Evolutionary conservation across 352 stramenopile genomes (phyloP).

Genomic region (Phytopythium kandeliae): DNA sequence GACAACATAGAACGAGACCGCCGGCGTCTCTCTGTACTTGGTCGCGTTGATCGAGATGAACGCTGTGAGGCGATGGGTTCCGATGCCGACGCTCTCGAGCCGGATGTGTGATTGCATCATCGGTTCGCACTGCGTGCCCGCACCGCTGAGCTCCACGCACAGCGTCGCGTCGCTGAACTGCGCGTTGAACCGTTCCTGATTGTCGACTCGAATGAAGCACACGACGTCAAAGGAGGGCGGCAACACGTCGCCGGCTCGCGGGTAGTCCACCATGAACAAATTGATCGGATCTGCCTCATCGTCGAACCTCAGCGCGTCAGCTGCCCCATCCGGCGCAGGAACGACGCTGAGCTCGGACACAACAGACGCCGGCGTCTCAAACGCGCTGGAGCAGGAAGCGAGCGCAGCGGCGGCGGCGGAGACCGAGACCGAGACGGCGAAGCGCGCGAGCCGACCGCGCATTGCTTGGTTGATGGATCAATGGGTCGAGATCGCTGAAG

Average conservation of each 20-base stretch:
- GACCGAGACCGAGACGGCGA: too few species aligned
- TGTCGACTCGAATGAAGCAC: not conserved
- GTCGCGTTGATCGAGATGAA: constrained; percentile 7
- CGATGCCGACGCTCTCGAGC: constrained; percentile 8
- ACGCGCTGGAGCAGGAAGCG: not conserved
- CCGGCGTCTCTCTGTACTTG: not conserved
- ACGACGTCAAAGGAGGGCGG: not conserved
- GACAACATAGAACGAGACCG: not conserved
- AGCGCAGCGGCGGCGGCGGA: not conserved
- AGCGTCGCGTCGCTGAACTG: constrained; percentile 10
- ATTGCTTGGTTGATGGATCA: too few species aligned
- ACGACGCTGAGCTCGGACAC: not conserved
- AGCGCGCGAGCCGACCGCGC: not conserved
- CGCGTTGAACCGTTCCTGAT: constrained; percentile 1
- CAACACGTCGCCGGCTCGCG: constrained; percentile 1
- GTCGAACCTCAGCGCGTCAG: not conserved
- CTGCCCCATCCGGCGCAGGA: not conserved
- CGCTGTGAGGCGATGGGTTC: constrained; percentile 8
- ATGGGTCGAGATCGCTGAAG: too few species aligned
- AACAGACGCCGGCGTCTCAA: not conserved
- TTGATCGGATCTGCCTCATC: constrained; percentile 1
- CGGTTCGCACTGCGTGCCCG: constrained; percentile 12
- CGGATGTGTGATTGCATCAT: constrained; percentile 5
- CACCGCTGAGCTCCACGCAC: constrained; percentile 22
- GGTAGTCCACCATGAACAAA: not conserved